A percentile compares a stretch with the other conserved stretches of the same genome.
Conservation (phyloP, 371 early-diverging fungal genomes). For the Mortierella sp. region DNA sequence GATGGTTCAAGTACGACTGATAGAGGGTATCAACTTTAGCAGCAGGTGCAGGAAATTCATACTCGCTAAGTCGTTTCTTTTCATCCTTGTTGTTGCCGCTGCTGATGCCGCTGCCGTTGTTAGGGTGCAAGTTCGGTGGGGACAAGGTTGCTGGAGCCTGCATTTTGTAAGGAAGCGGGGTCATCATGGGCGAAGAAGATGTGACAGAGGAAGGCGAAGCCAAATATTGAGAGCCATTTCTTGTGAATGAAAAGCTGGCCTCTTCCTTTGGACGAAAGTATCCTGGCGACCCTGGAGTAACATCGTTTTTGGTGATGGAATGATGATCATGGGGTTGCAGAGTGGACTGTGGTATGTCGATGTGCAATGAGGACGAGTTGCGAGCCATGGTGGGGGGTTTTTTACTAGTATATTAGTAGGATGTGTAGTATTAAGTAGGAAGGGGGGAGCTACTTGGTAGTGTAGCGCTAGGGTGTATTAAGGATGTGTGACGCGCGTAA, state of each 20-base stretch:
- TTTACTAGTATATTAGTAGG: not conserved
- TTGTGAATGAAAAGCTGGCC: conserved; percentile 25
- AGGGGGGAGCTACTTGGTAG: not conserved
- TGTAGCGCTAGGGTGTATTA: not conserved
- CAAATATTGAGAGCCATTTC: conserved; percentile 21
- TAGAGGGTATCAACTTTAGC: not conserved
- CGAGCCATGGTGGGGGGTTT: too few species aligned
- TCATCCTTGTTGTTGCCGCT: conserved; percentile 3
- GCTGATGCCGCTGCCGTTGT: too few species aligned
- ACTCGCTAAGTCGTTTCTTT: conserved; percentile 22
- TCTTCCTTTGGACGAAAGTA: conserved; percentile 24
- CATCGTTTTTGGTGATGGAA: too few species aligned
- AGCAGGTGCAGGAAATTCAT: conserved; percentile 17
- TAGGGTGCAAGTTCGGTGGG: not conserved
- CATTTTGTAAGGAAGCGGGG: conserved; percentile 23
- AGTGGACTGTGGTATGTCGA: not conserved
- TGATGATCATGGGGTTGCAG: not conserved
- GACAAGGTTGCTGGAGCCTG: not conserved
- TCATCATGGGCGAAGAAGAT: conserved; percentile 24
- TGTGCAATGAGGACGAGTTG: not conserved
- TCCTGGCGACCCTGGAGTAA: conserved; percentile 8
- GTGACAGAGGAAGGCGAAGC: conserved; percentile 29
- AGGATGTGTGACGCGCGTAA: not conserved
- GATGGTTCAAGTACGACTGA: conserved; percentile 28
- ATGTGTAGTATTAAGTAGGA: not conserved